Evolutionary conservation across 306 rosid genomes (phyloP), one percentile per base, ranked within the genome.

Genomic region (Mimosa pudica): DNA sequence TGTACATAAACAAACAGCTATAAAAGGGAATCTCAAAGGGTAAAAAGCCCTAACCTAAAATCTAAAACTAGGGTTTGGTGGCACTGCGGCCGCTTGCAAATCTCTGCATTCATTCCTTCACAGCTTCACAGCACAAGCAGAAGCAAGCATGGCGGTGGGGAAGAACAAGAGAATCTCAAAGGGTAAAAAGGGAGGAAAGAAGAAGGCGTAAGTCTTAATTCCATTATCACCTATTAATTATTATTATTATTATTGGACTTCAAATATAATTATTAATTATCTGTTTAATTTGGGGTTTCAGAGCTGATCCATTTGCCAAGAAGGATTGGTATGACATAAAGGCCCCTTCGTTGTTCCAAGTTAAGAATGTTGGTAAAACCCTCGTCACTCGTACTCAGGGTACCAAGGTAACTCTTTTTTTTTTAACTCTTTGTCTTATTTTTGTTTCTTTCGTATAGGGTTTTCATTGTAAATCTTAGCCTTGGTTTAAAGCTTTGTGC

Each of bases 81-180:
- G 62, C 70, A 61, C 13, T 14, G 11, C 68, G 64, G 84, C 84
- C 75, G 82, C 54, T 35, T 9, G 52, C 44, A 30, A 12, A 10
- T 2, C 41, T 44, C 68, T 36, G 46, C 32, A 4, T 41, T 1
- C 54, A 24, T 24, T 24, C 30, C 30, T 1, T 30, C 74, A 38
- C 1, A 52, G 33, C 71, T 20, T 4, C 78, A 24, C 30, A 24
- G 30, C 30, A 24, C 0, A 24, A 24, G 30, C 30, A 24, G 30
- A 24, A 24, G 30, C 30, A 73, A 38, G 78, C 64, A 89, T 89
- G 93, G 93, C 93, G 48, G 93, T 90, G 74, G 89, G 94, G 0
- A 90, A 90, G 86, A 90, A 90, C 84, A 90, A 88, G 92, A 78
- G 94, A 72, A 90, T 90, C 69, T 90, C 94, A n/a, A 90, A 90